Base-by-base conservation (phyloP, 257 asterid species). In the Salvia rosmarinus region DNA sequence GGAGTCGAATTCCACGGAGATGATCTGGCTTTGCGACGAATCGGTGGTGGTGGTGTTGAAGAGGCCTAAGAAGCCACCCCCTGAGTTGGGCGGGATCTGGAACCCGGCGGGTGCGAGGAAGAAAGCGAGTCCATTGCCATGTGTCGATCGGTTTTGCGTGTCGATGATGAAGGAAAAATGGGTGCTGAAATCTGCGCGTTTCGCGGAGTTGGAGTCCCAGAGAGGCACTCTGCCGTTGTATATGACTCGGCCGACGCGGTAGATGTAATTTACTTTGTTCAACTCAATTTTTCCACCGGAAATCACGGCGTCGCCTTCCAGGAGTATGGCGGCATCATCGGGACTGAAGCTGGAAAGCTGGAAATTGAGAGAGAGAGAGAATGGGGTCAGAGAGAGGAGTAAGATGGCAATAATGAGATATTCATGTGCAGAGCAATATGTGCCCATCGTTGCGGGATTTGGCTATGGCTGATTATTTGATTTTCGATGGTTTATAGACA, bases 1-100 rank as follows among this genome's bases (percentile, higher is more conserved):
- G 1, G 76, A 42, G 51, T 79, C 84, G 21, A 82, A 82, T 16
- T 82, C 83, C 0, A 81, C 68, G 0, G 79, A 50, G 19, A 82
- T 77, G 2, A 78, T 57, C 37, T 44, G 78, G 9, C 8, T 39
- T 7, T 12, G 32, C 11, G 63, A 4, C 1, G 69, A 32, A 21
- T 19, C 46, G 1, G 68, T 5, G 57, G 68, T 20, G 65, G 16
- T 67, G 49, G 70, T 75, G 64, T 70, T 70, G 54, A 57, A 65
- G 1, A 81, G 71, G 39, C 78, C 85, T 2, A 81, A 52, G 17
- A 12, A 59, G 0, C 80, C 80, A 0, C 68, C 76, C 0, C 68
- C 62, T 0, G 73, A 71, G 51, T 70, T 71, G 1, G 75, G 62
- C 0, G 82, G 80, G 68, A 74, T 70, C 0, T 43, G 44, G 37